Conservation (phyloP, 164 flowering plant genomes). For the Pachysandra terminalis region DNA sequence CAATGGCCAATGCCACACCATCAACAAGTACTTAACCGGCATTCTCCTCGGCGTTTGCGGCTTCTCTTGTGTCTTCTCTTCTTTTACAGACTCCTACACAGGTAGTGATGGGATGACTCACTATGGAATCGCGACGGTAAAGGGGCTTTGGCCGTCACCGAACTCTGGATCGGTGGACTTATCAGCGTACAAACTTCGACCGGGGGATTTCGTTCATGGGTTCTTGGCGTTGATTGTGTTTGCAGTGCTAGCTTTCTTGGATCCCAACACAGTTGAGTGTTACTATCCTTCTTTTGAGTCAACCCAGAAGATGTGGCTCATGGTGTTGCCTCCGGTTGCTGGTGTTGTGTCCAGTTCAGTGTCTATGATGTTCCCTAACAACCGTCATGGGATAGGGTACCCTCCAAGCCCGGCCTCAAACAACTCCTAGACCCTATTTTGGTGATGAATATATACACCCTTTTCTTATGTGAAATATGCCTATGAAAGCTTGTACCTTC, state of each 20-base stretch:
- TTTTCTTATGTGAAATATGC: no score
- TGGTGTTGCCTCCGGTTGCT: slow-evolving; percentile 66
- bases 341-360: slow-evolving; percentile 50
- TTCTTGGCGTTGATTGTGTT: slow-evolving; percentile 52
- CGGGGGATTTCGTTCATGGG: slow-evolving; percentile 78
- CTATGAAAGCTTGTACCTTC: no score
- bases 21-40: slow-evolving; percentile 56
- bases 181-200: slow-evolving; percentile 42
- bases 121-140: slow-evolving; percentile 65
- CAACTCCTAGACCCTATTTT: background rate
- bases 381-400: slow-evolving; percentile 82
- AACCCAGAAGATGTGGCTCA: slow-evolving; percentile 37
- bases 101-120: slow-evolving; percentile 45
- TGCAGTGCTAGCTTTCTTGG: slow-evolving; percentile 48
- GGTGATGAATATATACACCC: no score
- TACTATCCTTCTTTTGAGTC: slow-evolving; percentile 56
- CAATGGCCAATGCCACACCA: slow-evolving; percentile 61
- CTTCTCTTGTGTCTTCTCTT: slow-evolving; percentile 55
- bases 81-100: slow-evolving; percentile 73
- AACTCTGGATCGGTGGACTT: slow-evolving; percentile 20
- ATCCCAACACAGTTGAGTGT: slow-evolving; percentile 55
- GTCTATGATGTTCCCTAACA: slow-evolving; percentile 62
- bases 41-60: slow-evolving; percentile 48
- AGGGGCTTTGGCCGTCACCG: slow-evolving; percentile 56
- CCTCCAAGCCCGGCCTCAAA: slow-evolving; percentile 24